Conservation (phyloP, 2,329 filamentous ascomycete genomes). For the Lizonia empirigonia region DNA sequence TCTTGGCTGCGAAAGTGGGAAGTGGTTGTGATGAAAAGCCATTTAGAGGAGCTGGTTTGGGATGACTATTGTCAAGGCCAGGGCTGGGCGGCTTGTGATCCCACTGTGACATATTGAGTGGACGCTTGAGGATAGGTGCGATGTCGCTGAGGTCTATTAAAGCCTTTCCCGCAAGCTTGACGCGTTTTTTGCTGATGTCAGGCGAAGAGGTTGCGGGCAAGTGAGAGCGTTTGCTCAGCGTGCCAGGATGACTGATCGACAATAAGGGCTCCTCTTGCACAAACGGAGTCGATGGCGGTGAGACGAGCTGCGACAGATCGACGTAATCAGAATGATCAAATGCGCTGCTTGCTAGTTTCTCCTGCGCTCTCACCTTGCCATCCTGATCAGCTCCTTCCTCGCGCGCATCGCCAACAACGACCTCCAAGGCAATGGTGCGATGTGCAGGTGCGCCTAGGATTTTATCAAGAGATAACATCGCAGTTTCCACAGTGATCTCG, state of each 20-base stretch:
- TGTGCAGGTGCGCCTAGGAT: not conserved
- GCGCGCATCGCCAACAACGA: not conserved
- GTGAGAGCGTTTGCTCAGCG: constrained; percentile 16
- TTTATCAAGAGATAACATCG: not conserved
- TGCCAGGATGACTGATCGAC: constrained; percentile 27
- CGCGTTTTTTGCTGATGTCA: not conserved
- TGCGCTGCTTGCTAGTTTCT: not conserved
- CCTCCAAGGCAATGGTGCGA: not conserved
- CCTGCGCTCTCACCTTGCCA: not conserved
- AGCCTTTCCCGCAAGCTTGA: not conserved
- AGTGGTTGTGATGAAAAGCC: not conserved
- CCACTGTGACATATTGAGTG: not conserved
- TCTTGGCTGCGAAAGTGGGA: not conserved
- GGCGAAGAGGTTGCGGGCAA: not conserved
- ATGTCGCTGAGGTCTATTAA: not conserved
- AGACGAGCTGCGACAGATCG: not conserved
- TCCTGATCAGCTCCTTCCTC: not conserved
- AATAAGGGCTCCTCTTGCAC: not conserved
- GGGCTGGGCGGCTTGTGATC: not conserved
- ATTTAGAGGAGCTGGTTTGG: not conserved
- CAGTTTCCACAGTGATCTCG: not conserved
- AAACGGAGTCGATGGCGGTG: not conserved
- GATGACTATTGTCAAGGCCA: not conserved
- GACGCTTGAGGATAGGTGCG: not conserved
- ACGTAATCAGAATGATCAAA: constrained; percentile 3